Conservation (phyloP, 192 early-diverging fungal genomes). For the Borealophlyctis nickersoniae region DNA sequence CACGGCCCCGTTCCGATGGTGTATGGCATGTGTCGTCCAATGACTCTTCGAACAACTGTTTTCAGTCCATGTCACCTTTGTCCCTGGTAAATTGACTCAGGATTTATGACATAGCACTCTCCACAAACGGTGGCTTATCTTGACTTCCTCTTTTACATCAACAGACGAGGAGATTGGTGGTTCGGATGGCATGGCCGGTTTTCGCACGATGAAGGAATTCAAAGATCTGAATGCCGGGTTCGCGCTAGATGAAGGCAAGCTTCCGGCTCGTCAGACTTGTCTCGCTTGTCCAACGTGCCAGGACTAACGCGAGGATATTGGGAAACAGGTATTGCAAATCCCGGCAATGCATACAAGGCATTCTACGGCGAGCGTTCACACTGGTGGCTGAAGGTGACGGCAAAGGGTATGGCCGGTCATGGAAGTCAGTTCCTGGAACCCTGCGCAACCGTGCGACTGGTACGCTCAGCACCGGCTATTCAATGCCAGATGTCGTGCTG, state of each 20-base stretch:
- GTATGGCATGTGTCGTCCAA: too few species aligned
- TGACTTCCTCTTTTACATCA: not conserved
- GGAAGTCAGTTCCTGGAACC: conserved; percentile 79
- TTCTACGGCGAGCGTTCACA: conserved; percentile 82
- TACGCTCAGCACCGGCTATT: conserved; percentile 25
- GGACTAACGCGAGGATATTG: too few species aligned
- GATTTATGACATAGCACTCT: not conserved
- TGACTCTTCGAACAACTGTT: too few species aligned
- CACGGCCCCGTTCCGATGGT: too few species aligned
- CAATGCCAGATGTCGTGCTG: not conserved
- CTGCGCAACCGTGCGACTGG: conserved; percentile 65
- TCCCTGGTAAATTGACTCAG: conserved; percentile 55
- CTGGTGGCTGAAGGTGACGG: conserved; percentile 78
- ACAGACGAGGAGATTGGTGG: conserved; percentile 84
- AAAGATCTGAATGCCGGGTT: conserved; percentile 72
- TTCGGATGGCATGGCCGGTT: conserved; percentile 69
- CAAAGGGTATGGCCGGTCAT: conserved; percentile 73
- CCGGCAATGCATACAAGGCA: conserved; percentile 62
- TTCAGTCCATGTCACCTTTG: conserved; percentile 68
- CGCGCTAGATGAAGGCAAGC: conserved; percentile 86
- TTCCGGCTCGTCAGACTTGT: not conserved
- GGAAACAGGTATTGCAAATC: conserved; percentile 52
- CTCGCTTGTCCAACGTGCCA: too few species aligned
- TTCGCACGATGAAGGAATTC: conserved; percentile 68
- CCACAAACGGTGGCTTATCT: not conserved